Conservation (phyloP, 768 basidiomycete species). For the Lactarius tabidus region DNA sequence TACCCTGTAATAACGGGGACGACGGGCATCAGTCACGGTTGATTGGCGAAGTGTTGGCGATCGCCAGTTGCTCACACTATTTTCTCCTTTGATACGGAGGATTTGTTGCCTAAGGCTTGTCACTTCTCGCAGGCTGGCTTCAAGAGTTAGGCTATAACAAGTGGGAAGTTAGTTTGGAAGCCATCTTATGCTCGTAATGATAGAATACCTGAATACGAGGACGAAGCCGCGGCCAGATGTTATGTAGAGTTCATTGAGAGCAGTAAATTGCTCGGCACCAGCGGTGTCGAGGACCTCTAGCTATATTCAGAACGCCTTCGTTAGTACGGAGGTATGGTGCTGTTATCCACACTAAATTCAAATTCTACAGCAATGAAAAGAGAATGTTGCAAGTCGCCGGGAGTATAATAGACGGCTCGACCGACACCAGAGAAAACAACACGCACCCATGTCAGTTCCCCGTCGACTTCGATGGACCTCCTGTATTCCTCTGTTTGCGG, state of each 20-base stretch:
- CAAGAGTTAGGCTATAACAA: conserved; percentile 63
- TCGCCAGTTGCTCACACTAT: conserved; percentile 41
- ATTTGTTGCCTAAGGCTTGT: conserved; percentile 80
- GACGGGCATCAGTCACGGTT: background rate
- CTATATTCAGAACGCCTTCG: conserved; percentile 35
- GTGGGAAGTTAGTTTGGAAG: background rate
- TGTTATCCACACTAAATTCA: background rate
- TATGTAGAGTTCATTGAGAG: conserved; percentile 77
- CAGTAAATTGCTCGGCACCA: conserved; percentile 81
- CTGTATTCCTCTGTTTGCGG: conserved; percentile 61
- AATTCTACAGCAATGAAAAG: background rate
- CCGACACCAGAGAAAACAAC: conserved; percentile 9
- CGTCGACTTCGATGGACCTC: conserved; percentile 61
- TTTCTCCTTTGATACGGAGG: conserved; percentile 69
- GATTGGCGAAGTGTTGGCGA: too few species aligned
- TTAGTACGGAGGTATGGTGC: background rate
- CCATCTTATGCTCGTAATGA: background rate
- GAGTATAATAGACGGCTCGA: conserved; percentile 5
- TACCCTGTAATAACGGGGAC: conserved; percentile 35
- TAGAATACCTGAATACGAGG: conserved; percentile 69
- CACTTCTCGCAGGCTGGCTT: conserved; percentile 75
- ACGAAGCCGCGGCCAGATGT: conserved; percentile 77
- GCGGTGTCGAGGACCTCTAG: conserved; percentile 81
- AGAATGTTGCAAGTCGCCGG: background rate
- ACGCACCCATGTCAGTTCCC: conserved; percentile 57